These are phyloP conservation scores for Phytophthora aleatoria DNA, from an alignment of 352 stramenopile genomes.

Conservation along the genomic window DNA sequence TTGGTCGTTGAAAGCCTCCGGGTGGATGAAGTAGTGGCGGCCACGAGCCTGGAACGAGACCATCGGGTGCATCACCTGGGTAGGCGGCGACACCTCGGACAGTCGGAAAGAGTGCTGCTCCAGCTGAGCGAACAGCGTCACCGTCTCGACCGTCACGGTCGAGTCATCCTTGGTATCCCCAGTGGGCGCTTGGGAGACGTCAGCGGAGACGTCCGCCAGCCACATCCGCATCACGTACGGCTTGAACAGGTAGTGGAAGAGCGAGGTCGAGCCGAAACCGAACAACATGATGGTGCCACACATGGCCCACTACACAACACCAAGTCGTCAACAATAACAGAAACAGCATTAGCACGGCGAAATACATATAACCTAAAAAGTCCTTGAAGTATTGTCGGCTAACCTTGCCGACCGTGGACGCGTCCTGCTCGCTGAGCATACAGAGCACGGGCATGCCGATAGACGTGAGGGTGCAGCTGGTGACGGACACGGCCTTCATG, in stretches of 20 bases:
- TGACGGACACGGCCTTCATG: conserved; percentile 89
- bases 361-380: neutral
- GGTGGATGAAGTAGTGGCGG: conserved; percentile 82
- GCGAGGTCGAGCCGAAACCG: conserved; percentile 76
- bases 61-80: conserved; percentile 84
- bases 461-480: conserved; percentile 79
- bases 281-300: conserved; percentile 90
- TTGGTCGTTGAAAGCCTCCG: conserved; percentile 67
- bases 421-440: conserved; percentile 70
- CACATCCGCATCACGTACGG: conserved; percentile 88
- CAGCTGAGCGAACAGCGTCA: conserved; percentile 72
- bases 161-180: conserved; percentile 29
- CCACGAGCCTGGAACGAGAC: conserved; percentile 74
- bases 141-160: conserved; percentile 67
- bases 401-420: conserved; percentile 78
- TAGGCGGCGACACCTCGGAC: conserved; percentile 57
- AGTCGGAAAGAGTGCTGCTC: conserved; percentile 61
- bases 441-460: conserved; percentile 82
- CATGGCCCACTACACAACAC: conserved; percentile 74
- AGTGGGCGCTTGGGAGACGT: conserved; percentile 4
- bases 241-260: conserved; percentile 89
- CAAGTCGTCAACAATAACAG: conserved; percentile 1
- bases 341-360: conserved; percentile 5
- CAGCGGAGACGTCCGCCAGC: conserved; percentile 29
- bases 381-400: neutral